Evolutionary conservation across 78 protist species (phyloP), one percentile per base, ranked within the genome.

Genomic region (Pelomyxa schiedti): DNA sequence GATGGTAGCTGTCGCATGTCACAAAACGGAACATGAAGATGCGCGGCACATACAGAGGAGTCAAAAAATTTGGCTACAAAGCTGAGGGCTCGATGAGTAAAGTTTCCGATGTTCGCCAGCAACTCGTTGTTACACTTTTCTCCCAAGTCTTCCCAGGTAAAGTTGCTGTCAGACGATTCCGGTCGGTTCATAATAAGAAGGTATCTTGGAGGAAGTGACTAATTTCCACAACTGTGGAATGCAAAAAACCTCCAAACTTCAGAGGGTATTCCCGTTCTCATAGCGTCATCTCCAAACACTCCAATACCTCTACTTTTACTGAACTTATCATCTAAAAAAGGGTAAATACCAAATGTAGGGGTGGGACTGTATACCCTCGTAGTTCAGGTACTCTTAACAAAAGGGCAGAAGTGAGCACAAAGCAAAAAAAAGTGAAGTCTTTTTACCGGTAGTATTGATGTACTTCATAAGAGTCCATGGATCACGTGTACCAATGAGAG

Each of bases 381-480:
- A 92, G 69, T 90, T 87, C 66, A 92, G 89, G 78, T 84, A 92
- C 69, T 88, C 92, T n/a, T n/a, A n/a, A n/a, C n/a, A n/a, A n/a
- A n/a, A 0, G 76, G 29, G n/a, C 4, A 71, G 9, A n/a, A n/a
- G n/a, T n/a, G n/a, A n/a, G n/a, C n/a, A n/a, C n/a, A n/a, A n/a
- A n/a, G 9, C 76, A 71, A 6, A 4, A 22, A 39, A 38, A 63
- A 2, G 39, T 37, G n/a, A n/a, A n/a, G n/a, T n/a, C n/a, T n/a
- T n/a, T n/a, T n/a, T n/a, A n/a, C n/a, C n/a, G 24, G 91, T 79
- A 7, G 88, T 83, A 40, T 39, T 65, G 39, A 88, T 42, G 30
- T 79, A 78, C 63, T 85, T 41, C 8, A 90, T 38, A 24, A 74
- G 3, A 3, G 82, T 81, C 66, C 70, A 88, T 9, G 2, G 8